Base-by-base conservation (phyloP, 768 basidiomycete species). In the Naganishia randhawae region DNA sequence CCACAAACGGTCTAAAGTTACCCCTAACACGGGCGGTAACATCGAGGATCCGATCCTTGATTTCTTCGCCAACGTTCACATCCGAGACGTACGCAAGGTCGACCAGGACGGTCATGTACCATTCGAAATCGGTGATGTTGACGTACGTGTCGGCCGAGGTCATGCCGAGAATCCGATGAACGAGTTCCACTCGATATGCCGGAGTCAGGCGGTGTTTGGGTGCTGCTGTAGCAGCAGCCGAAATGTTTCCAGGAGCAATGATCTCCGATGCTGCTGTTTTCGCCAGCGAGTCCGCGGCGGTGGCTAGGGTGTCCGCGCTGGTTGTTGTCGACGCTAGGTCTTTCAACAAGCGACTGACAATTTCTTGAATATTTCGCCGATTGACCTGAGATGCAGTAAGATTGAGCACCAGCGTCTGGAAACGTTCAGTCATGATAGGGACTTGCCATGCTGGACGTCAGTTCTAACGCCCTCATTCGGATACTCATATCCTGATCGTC, bases 401-500 rank as follows among this genome's bases (percentile, higher is more conserved):
- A 14, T 64, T 67, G 25, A 62, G 67, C 55, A 14, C 37, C n/a
- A 25, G 33, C 32, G 17, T 51, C 11, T 7, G 3, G 25, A 29
- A 61, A 22, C 14, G 32, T 5, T 14, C 17, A 31, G 57, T 14
- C 29, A 5, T 27, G 17, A n/a, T 19, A 29, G 27, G 16, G 51
- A 73, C 83, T 72, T 76, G 92, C 95, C 89, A 99, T 95, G 5
- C 90, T 91, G 27, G 91, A 89, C 31, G 97, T 85, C 4, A 99
- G 84, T 74, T 98, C 96, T 29, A 99, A 85, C 0, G 95, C 93
- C 66, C 96, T 85, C 89, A 97, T 90, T 17, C 96, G 86, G 67
- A 99, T 97, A 68, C 91, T 94, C 65, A 97, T 88, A 78, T 99
- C 96, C 69, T 89, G 86, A 74, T 98, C 95, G 72, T 90, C 89